Percentiles rank a stretch among this genome's conserved stretches.
Conservation (phyloP, 2,329 filamentous ascomycete species). For the Cytospora schulzeri region DNA sequence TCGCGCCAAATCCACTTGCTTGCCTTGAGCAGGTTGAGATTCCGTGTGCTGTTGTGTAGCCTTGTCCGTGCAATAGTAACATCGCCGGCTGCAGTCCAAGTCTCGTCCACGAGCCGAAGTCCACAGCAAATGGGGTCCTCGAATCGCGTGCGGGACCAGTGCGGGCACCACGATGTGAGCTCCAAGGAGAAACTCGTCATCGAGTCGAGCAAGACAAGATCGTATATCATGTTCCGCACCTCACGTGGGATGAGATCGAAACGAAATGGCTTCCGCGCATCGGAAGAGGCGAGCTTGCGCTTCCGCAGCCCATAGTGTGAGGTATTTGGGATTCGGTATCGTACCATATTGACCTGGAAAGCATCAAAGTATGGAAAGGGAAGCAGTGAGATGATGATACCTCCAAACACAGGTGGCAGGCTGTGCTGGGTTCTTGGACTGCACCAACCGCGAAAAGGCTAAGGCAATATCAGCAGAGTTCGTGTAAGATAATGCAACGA, state of each 20-base stretch:
- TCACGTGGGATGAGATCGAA: background rate
- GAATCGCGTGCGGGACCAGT: background rate
- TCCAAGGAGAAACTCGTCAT: background rate
- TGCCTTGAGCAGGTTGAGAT: background rate
- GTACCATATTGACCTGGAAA: background rate
- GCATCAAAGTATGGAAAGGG: background rate
- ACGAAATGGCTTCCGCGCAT: background rate
- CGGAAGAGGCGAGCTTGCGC: background rate
- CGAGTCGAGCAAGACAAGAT: background rate
- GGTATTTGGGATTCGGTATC: background rate
- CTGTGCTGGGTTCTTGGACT: background rate
- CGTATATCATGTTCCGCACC: background rate
- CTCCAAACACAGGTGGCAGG: no score
- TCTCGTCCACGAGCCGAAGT: background rate
- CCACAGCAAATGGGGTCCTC: background rate
- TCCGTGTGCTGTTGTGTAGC: background rate
- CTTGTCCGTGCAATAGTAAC: background rate
- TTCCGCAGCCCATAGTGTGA: background rate
- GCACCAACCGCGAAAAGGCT: background rate
- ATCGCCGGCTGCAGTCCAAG: background rate
- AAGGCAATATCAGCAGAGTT: background rate
- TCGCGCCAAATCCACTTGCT: background rate
- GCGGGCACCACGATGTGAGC: background rate
- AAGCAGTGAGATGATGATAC: background rate
- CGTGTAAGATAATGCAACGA: no score